A percentile compares a stretch with the other conserved stretches of the same genome.
Evolutionary conservation across 345 rosid genomes (phyloP).

Genomic region (Syzygium aromaticum): DNA sequence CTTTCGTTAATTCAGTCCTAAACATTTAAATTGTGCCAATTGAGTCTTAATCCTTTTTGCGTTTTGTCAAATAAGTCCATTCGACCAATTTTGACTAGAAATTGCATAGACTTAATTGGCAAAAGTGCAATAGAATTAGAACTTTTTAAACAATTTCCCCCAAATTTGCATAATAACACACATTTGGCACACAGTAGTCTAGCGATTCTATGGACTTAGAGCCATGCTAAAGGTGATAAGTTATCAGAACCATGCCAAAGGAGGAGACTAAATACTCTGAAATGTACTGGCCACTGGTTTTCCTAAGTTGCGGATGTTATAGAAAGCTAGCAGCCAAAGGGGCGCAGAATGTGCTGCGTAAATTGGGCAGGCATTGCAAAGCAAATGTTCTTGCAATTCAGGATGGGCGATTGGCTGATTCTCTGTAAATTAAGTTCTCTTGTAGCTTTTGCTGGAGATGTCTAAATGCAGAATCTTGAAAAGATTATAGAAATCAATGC

Average conservation of each 20-base stretch:
- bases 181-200: not conserved
- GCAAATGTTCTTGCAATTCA: not conserved
- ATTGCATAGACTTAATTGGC: too few species aligned
- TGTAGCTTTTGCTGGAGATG: not conserved
- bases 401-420: not conserved
- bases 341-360: not conserved
- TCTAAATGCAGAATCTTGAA: not conserved
- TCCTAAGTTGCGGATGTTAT: not conserved
- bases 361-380: not conserved
- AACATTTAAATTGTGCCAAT: too few species aligned
- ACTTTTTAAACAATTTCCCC: too few species aligned
- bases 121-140: too few species aligned
- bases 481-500: not conserved
- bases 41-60: too few species aligned
- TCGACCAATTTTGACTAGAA: too few species aligned
- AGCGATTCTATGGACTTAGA: not conserved
- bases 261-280: not conserved
- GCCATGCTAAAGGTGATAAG: not conserved
- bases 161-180: not conserved
- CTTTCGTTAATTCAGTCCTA: too few species aligned
- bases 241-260: not conserved
- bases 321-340: too few species aligned
- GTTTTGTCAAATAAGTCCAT: too few species aligned
- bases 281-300: not conserved
- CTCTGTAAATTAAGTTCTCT: not conserved